These are phyloP conservation scores for Sphaceloma murrayae DNA, from an alignment of 2,329 filamentous ascomycete genomes.

Conservation along the genomic window DNA sequence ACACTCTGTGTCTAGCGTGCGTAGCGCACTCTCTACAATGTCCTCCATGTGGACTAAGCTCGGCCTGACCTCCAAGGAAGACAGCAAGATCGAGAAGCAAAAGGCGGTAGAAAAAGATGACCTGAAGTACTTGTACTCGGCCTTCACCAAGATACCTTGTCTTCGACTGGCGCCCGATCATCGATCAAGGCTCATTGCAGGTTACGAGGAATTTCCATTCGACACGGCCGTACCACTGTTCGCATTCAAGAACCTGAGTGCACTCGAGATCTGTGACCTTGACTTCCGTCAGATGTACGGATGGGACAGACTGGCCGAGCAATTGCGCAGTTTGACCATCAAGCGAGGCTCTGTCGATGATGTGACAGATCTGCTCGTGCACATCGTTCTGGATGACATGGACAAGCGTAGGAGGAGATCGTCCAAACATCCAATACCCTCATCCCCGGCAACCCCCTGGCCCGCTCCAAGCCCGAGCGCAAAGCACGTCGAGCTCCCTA, in stretches of 20 bases:
- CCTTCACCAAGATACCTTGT: slow-evolving; percentile 96
- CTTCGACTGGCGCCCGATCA: slow-evolving; percentile 85
- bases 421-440: slow-evolving; percentile 60
- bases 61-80: slow-evolving; percentile 63
- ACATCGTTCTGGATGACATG: slow-evolving; percentile 93
- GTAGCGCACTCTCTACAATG: slow-evolving; percentile 96
- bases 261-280: slow-evolving; percentile 86
- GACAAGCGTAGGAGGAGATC: slow-evolving; percentile 82
- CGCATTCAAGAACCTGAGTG: slow-evolving; percentile 92
- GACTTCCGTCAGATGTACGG: slow-evolving; percentile 96
- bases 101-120: slow-evolving; percentile 78
- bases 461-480: slow-evolving; percentile 52
- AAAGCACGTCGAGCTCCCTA: slow-evolving; percentile 53
- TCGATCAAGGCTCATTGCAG: slow-evolving; percentile 77
- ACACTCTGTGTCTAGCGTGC: slow-evolving; percentile 89
- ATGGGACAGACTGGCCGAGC: slow-evolving; percentile 89
- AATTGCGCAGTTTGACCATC: slow-evolving; percentile 78
- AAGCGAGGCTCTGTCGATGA: slow-evolving; percentile 84
- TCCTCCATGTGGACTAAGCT: slow-evolving; percentile 85
- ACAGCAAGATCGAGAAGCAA: slow-evolving; percentile 77
- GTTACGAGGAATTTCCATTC: slow-evolving; percentile 96
- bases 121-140: slow-evolving; percentile 91
- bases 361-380: slow-evolving; percentile 76
- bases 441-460: slow-evolving; percentile 68
- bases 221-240: slow-evolving; percentile 95